Conservation (phyloP, 306 rosid species). For the Quercus engelmannii region DNA sequence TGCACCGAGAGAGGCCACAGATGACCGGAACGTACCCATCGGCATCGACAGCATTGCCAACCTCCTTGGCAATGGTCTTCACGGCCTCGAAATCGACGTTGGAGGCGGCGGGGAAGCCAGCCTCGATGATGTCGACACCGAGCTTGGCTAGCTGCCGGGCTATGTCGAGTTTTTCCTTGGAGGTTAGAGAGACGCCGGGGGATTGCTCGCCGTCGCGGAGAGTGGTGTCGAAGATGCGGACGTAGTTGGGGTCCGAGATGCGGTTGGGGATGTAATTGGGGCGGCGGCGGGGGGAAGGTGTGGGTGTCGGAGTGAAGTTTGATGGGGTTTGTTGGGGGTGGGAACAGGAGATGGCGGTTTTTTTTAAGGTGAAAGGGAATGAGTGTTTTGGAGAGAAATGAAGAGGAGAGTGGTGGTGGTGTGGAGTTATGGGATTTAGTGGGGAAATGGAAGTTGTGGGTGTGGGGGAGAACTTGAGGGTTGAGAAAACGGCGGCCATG, state of each 20-base stretch:
- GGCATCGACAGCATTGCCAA: conserved; percentile 65
- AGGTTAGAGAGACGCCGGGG: conserved; percentile 92
- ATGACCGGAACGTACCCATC: conserved; percentile 85
- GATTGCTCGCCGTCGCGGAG: conserved; percentile 99
- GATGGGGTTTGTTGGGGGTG: background rate
- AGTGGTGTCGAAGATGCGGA: conserved; percentile 89
- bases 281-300: conserved; percentile 28
- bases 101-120: conserved; percentile 90
- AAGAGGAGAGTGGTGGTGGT: conserved; percentile 13
- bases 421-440: background rate
- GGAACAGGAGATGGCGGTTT: conserved; percentile 24
- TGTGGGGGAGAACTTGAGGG: conserved; percentile 9
- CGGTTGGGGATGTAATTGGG: conserved; percentile 82
- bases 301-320: background rate
- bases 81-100: conserved; percentile 85
- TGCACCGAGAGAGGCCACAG: conserved; percentile 83
- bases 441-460: conserved; percentile 5
- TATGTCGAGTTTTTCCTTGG: conserved; percentile 84
- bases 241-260: conserved; percentile 72
- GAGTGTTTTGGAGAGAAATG: conserved; percentile 15
- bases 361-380: background rate
- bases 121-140: conserved; percentile 92
- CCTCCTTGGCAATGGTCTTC: conserved; percentile 58
- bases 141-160: conserved; percentile 86
- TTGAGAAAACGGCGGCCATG: conserved; percentile 30